Percentiles rank a stretch among this genome's conserved stretches.
These are phyloP conservation scores for Leishmania gerbilli DNA, from an alignment of 208 protist genomes.

Conservation along the genomic window DNA sequence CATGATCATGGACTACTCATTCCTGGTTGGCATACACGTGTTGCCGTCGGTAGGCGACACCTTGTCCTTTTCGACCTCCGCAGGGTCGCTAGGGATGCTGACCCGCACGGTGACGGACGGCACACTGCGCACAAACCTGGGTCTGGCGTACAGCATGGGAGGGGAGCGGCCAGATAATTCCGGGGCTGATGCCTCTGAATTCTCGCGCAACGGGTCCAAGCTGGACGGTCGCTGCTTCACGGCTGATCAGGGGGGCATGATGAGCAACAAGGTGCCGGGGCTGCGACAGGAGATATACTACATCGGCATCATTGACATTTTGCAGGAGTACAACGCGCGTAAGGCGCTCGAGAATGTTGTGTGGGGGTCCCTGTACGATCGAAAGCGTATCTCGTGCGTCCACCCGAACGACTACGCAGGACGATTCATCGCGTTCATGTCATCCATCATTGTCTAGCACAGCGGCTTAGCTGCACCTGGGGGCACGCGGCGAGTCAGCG, in stretches of 20 bases:
- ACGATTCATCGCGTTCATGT: constrained; percentile 91
- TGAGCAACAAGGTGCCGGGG: constrained; percentile 61
- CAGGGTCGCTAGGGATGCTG: constrained; percentile 6
- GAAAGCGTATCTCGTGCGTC: constrained; percentile 86
- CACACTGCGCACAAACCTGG: constrained; percentile 12
- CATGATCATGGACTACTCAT: constrained; percentile 94
- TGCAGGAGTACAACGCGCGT: constrained; percentile 88
- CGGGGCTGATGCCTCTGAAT: neutral
- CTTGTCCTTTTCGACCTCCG: neutral
- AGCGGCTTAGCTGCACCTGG: no score
- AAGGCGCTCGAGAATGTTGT: constrained; percentile 84
- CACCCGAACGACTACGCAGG: constrained; percentile 79
- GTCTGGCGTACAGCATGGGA: neutral
- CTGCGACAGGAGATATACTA: constrained; percentile 88
- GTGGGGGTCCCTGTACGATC: constrained; percentile 62
- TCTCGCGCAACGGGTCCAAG: neutral
- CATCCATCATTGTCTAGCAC: constrained; percentile 81
- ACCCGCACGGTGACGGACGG: constrained; percentile 6
- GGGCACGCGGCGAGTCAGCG: neutral
- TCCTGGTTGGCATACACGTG: constrained; percentile 91
- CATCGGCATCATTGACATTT: constrained; percentile 95
- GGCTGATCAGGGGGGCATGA: constrained; percentile 82
- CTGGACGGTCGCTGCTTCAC: constrained; percentile 80
- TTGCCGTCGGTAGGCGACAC: constrained; percentile 28
- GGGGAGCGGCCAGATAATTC: constrained; percentile 11